Conservation (phyloP, 441 rosid genomes). For the Mallotus japonicus region DNA sequence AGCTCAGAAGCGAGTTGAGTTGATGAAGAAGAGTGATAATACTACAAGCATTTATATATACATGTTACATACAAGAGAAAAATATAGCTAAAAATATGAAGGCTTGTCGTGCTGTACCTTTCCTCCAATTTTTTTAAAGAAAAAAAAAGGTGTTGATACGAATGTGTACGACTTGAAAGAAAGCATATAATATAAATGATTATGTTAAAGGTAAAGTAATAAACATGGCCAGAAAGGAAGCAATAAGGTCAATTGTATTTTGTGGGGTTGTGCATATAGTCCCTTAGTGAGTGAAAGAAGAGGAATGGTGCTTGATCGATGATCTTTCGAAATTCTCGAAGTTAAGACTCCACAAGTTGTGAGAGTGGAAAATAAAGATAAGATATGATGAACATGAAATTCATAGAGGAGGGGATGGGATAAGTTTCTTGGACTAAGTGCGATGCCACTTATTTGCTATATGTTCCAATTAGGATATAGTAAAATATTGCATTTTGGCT, state of each 20-base stretch:
- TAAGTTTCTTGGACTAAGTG: slow-evolving; percentile 68
- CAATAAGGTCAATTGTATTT: background rate
- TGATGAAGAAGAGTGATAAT: slow-evolving; percentile 5
- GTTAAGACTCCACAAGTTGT: slow-evolving; percentile 62
- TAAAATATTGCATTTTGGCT: slow-evolving; percentile 26
- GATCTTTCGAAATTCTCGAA: slow-evolving; percentile 39
- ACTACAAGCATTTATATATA: background rate
- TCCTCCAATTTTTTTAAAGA: background rate
- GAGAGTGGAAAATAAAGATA: slow-evolving; percentile 25
- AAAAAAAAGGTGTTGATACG: slow-evolving; percentile 35
- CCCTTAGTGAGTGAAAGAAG: background rate
- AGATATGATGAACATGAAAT: slow-evolving; percentile 54
- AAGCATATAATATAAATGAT: background rate
- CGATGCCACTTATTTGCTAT: slow-evolving; percentile 32
- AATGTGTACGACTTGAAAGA: slow-evolving; percentile 50
- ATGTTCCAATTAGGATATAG: slow-evolving; percentile 29
- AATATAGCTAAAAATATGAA: background rate
- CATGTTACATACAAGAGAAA: background rate
- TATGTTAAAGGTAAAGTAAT: slow-evolving; percentile 2
- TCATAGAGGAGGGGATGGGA: slow-evolving; percentile 48
- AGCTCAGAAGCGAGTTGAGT: slow-evolving; percentile 27
- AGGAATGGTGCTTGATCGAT: slow-evolving; percentile 35
- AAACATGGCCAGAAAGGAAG: background rate
- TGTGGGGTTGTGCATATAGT: background rate
- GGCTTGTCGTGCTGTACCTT: slow-evolving; percentile 42